Conservation (phyloP, 2,329 filamentous ascomycete genomes). For the Aspergillus sp. region DNA sequence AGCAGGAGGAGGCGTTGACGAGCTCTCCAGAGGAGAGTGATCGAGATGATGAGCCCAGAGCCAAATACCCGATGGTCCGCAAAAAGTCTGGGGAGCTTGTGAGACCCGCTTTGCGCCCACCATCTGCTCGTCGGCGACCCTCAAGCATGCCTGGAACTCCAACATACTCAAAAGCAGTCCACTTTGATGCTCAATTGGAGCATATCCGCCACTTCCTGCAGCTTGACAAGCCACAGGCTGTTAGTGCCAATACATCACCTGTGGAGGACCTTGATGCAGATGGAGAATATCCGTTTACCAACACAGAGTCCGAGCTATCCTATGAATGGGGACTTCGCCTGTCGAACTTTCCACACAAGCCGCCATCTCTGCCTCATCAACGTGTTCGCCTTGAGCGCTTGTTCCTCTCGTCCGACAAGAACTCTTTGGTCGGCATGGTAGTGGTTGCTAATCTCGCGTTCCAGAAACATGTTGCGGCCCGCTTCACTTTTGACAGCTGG, state of each 20-base stretch:
- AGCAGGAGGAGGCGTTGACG: constrained; percentile 47
- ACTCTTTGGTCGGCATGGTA: constrained; percentile 80
- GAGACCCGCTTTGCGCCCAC: constrained; percentile 81
- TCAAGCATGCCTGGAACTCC: constrained; percentile 98
- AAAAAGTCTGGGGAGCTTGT: constrained; percentile 99
- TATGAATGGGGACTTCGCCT: constrained; percentile 88
- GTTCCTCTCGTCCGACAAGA: constrained; percentile 86
- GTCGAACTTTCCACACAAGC: constrained; percentile 77
- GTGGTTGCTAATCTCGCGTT: constrained; percentile 88
- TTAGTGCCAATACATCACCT: constrained; percentile 91
- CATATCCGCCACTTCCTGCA: constrained; percentile 96
- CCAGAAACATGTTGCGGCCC: constrained; percentile 83
- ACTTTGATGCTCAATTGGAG: constrained; percentile 95
- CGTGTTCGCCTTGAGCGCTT: constrained; percentile 84
- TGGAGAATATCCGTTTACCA: constrained; percentile 81
- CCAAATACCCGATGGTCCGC: constrained; percentile 88
- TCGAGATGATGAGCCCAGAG: constrained; percentile 66
- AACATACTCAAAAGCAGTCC: constrained; percentile 94
- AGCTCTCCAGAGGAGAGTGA: constrained; percentile 51
- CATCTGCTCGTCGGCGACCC: constrained; percentile 74
- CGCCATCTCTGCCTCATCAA: constrained; percentile 59
- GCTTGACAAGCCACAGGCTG: constrained; percentile 90
- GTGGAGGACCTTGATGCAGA: constrained; percentile 87
- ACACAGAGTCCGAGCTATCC: constrained; percentile 57
- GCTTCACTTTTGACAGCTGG: constrained; percentile 98